These are phyloP conservation scores for Phialophora macrospora DNA, from an alignment of 2,329 filamentous ascomycete genomes.

Conservation along the genomic window DNA sequence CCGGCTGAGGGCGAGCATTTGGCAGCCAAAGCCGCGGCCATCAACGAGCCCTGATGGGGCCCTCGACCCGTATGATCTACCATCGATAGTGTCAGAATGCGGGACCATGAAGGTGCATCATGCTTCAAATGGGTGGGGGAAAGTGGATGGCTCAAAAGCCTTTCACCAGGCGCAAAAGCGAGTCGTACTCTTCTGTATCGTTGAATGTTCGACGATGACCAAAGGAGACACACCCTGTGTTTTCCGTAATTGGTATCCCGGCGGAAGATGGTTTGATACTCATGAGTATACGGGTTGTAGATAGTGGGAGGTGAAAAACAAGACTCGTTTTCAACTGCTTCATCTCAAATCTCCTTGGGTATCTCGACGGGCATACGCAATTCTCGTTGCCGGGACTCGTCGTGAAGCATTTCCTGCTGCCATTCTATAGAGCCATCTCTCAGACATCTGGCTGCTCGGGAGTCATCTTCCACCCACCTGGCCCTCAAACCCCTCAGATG, in stretches of 20 bases:
- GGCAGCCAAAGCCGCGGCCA: conserved; percentile 34
- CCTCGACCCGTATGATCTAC: neutral
- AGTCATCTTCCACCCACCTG: neutral
- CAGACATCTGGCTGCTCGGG: neutral
- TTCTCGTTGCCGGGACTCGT: neutral
- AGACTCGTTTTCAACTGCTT: neutral
- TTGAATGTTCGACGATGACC: neutral
- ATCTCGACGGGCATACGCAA: neutral
- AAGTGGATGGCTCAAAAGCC: neutral
- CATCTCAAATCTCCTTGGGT: neutral
- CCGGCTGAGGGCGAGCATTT: conserved; percentile 35
- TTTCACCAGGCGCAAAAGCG: neutral
- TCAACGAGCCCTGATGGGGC: conserved; percentile 36
- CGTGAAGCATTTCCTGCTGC: neutral
- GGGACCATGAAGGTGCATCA: neutral
- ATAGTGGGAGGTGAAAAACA: neutral
- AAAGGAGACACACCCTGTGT: neutral
- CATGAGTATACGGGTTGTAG: neutral
- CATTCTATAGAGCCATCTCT: neutral
- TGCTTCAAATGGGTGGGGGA: neutral
- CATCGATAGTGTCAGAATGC: neutral
- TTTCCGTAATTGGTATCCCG: neutral
- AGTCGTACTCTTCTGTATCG: neutral
- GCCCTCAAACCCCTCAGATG: neutral
- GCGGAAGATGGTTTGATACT: neutral